phyloP scores from a whole-genome alignment of 495 filamentous ascomycete genomes.

The Cercophora scortea region DNA sequence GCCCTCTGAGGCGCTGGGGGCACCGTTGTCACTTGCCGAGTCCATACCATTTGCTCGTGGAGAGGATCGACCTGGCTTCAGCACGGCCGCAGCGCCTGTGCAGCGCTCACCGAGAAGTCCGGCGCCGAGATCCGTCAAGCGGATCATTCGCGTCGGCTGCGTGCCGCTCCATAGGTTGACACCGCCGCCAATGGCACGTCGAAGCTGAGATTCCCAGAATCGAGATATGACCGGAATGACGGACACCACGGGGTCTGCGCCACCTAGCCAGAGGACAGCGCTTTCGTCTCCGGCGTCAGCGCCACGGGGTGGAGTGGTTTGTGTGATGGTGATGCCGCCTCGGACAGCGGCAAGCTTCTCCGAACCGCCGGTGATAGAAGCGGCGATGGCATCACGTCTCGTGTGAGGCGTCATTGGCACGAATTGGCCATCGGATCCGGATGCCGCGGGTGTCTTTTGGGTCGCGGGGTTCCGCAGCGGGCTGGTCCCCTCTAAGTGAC shows the following conservation, averaged over 20 bases:
- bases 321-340: slow-evolving; percentile 59
- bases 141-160: slow-evolving; percentile 38
- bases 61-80: slow-evolving; percentile 19
- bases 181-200: slow-evolving; percentile 49
- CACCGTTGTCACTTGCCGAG: slow-evolving; percentile 19
- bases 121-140: slow-evolving; percentile 40
- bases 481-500: slow-evolving; percentile 51
- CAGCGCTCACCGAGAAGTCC: slow-evolving; percentile 61
- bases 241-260: slow-evolving; percentile 46
- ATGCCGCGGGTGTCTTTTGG: slow-evolving; percentile 33
- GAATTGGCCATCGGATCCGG: slow-evolving; percentile 37
- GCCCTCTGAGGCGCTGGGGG: slow-evolving; percentile 15
- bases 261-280: slow-evolving; percentile 60
- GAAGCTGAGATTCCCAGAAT: slow-evolving; percentile 55
- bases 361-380: slow-evolving; percentile 20
- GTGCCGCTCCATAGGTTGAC: slow-evolving; percentile 50
- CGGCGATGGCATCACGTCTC: slow-evolving; percentile 42
- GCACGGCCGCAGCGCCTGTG: slow-evolving; percentile 50
- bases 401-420: slow-evolving; percentile 83
- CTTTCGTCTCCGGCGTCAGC: slow-evolving; percentile 53
- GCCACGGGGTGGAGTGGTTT: slow-evolving; percentile 31
- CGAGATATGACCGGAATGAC: slow-evolving; percentile 57
- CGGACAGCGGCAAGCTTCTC: slow-evolving; percentile 29
- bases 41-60: slow-evolving; percentile 17
- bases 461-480: slow-evolving; percentile 34